Evolutionary conservation across 2,329 filamentous ascomycete genomes (phyloP), one percentile per base, ranked within the genome.

Genomic region (Parafenestella ontariensis): DNA sequence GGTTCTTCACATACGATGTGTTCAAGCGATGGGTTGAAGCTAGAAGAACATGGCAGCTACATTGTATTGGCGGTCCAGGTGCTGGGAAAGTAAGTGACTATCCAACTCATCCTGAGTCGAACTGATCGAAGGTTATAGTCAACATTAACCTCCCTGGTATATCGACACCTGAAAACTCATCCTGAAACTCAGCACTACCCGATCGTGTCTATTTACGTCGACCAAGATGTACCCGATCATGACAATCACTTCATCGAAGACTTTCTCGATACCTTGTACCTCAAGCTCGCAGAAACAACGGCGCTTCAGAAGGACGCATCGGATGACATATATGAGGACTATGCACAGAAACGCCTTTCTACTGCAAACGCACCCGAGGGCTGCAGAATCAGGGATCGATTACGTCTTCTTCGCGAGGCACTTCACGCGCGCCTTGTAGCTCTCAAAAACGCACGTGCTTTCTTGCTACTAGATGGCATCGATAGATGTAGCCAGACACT

Each of bases 381-480:
- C 3, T n/a, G 20, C 17, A 31, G 51, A 17, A 37, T 34, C 29
- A 21, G 45, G 31, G 34, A 46, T 20, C 46, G 52, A 10, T 15
- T 59, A 15, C 20, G 28, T 9, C 36, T 49, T 8, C 41, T 64
- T 18, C 58, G 59, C 21, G 45, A 49, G 29, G 59, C 57, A 5
- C 37, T 64, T 15, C 31, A 58, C 31, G n/a, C 26, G 8, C 50
- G 47, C 10, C 50, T 65, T 15, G 28, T 37, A 29, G 33, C 33
- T 18, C 33, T 50, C 13, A n/a, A 51, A 10, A 37, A 43, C 5
- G 20, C 24, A 28, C 52, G 46, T 13, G 28, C 39, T 3, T 65
- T 61, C n/a, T 43, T 68, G 23, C 37, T 68, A 17, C 18, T 68
- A 11, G 65, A 68, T 46, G 61, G 59, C 17, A 46, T 64, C 8